A percentile compares a stretch with the other conserved stretches of the same genome.
phyloP scores from a whole-genome alignment of 441 rosid genomes.

The Gossypium schwendimanii region DNA sequence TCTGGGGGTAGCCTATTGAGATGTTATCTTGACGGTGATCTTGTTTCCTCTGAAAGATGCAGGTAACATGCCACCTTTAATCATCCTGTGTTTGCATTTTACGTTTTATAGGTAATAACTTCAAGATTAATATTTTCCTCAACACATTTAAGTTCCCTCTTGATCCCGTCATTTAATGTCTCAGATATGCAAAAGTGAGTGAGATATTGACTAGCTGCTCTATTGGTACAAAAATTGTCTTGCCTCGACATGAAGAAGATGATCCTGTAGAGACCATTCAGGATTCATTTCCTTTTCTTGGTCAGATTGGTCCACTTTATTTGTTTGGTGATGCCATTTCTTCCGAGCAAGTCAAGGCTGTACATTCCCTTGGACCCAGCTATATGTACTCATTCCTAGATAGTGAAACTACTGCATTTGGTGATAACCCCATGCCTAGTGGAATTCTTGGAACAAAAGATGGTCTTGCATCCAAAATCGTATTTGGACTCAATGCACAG shows the following conservation, averaged over 20 bases:
- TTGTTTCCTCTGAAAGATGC: constrained; percentile 97
- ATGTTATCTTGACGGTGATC: constrained; percentile 85
- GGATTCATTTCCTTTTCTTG: constrained; percentile 66
- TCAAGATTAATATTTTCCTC: constrained; percentile 1
- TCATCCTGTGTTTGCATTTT: constrained; percentile 2
- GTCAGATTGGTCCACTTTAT: constrained; percentile 97
- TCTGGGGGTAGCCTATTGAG: constrained; percentile 91
- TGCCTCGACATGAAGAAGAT: constrained; percentile 56
- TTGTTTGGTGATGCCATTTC: constrained; percentile 83
- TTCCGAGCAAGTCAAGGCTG: constrained; percentile 78
- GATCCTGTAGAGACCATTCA: constrained; percentile 35
- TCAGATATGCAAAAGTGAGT: constrained; percentile 88
- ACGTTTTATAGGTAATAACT: background rate
- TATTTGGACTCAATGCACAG: constrained; percentile 97
- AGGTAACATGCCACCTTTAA: constrained; percentile 39
- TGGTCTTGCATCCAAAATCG: constrained; percentile 86
- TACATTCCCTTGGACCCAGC: constrained; percentile 89
- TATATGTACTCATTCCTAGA: constrained; percentile 96
- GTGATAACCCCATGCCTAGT: constrained; percentile 60
- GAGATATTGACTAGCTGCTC: constrained; percentile 73
- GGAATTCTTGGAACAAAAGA: constrained; percentile 91
- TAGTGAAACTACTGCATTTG: constrained; percentile 54
- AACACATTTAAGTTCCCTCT: constrained; percentile 1
- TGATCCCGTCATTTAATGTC: constrained; percentile 25
- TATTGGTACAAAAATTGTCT: constrained; percentile 61